These are phyloP conservation scores for Kodamaea restingae DNA, from an alignment of 805 yeast genomes.

Conservation along the genomic window DNA sequence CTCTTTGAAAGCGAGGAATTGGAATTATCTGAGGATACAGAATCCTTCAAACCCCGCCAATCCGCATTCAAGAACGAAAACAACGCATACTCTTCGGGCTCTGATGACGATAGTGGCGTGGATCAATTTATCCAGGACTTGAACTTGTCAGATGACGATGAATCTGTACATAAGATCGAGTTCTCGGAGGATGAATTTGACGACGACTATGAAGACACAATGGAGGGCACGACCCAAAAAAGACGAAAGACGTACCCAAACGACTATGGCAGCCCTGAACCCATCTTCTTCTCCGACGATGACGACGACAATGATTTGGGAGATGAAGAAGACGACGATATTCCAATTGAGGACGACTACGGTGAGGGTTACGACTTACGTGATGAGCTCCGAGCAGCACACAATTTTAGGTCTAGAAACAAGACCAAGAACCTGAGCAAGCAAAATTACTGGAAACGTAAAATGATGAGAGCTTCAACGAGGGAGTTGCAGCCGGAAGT, in stretches of 20 bases:
- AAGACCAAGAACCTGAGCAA: conserved; percentile 16
- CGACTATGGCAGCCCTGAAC: not conserved
- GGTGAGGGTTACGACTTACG: conserved; percentile 47
- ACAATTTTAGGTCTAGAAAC: conserved; percentile 51
- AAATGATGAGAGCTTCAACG: conserved; percentile 30
- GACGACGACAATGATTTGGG: conserved; percentile 2
- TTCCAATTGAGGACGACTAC: conserved; percentile 29
- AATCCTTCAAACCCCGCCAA: no score
- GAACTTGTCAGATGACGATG: conserved; percentile 7
- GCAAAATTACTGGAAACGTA: conserved; percentile 33
- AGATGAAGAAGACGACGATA: conserved; percentile 25
- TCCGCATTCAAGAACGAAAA: no score
- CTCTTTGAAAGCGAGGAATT: conserved; percentile 16
- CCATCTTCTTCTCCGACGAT: conserved; percentile 2
- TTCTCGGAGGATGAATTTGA: conserved; percentile 8
- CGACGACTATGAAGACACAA: conserved; percentile 5
- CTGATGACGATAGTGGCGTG: conserved; percentile 3
- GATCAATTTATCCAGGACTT: conserved; percentile 5
- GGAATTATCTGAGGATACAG: not conserved
- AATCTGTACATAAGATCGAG: conserved; percentile 1
- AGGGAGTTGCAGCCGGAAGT: conserved; percentile 70
- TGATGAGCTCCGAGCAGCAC: conserved; percentile 65
- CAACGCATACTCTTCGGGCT: not conserved
- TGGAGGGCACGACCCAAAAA: not conserved
- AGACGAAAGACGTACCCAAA: not conserved